Percentiles rank a stretch among this genome's conserved stretches.
Conservation (phyloP, 441 rosid genomes). For the Caryocar brasiliense region DNA sequence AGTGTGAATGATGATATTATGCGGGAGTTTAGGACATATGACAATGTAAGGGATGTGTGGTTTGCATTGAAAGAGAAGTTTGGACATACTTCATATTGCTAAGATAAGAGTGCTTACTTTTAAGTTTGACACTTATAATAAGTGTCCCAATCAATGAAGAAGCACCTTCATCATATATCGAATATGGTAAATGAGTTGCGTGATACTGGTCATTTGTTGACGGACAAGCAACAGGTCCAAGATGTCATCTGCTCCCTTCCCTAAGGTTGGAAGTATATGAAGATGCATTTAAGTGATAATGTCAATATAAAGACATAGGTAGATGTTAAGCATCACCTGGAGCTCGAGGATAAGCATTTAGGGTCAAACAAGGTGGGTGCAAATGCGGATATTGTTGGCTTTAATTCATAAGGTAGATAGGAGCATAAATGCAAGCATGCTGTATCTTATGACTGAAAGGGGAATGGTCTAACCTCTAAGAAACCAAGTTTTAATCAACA, state of each 20-base stretch:
- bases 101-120: not conserved
- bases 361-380: not conserved
- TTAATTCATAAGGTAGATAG: too few relatives aligned
- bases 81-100: not conserved
- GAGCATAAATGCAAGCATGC: too few relatives aligned
- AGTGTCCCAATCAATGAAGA: not conserved
- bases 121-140: not conserved
- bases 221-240: not conserved
- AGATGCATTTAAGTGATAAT: not conserved
- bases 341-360: not conserved
- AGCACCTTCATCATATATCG: not conserved
- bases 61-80: not conserved
- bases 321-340: not conserved
- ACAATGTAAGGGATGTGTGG: not conserved
- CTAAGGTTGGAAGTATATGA: not conserved
- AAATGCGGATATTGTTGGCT: not conserved
- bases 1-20: not conserved
- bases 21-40: not conserved
- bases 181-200: not conserved
- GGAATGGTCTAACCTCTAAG: too few relatives aligned
- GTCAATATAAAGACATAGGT: not conserved
- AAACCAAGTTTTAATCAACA: too few relatives aligned
- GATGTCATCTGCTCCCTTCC: not conserved
- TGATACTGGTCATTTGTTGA: not conserved
- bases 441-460: too few relatives aligned